Evolutionary conservation across 768 basidiomycete genomes (phyloP).

Genomic region (Gelatoporia subvermispora): DNA sequence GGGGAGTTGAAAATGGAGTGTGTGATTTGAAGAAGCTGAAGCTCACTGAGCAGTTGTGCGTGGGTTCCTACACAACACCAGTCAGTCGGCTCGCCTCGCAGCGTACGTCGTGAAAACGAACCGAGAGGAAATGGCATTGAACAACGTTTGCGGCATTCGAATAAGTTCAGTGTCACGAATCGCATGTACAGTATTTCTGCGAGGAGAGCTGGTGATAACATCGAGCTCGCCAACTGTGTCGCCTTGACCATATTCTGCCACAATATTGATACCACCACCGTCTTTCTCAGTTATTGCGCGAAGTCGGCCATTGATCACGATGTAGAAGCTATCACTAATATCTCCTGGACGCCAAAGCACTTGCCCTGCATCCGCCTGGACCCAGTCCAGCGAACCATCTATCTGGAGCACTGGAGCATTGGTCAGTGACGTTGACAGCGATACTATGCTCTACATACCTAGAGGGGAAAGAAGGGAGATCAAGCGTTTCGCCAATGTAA

Average conservation of each 20-base stretch:
- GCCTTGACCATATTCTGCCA: conserved; percentile 94
- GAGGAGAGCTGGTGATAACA: conserved; percentile 86
- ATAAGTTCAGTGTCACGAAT: conserved; percentile 98
- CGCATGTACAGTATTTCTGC: conserved; percentile 90
- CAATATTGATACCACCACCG: conserved; percentile 70
- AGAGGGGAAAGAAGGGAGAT: conserved; percentile 93
- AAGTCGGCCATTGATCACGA: conserved; percentile 94
- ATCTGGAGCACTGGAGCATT: conserved; percentile 77
- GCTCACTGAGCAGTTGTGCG: conserved; percentile 79
- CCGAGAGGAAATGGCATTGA: conserved; percentile 94
- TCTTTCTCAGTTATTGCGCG: conserved; percentile 83
- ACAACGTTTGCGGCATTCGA: conserved; percentile 93
- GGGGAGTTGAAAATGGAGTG: not conserved
- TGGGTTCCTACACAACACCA: conserved; percentile 52
- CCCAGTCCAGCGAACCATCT: conserved; percentile 96
- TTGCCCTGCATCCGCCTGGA: conserved; percentile 94
- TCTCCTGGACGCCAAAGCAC: conserved; percentile 92
- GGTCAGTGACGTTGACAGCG: not conserved
- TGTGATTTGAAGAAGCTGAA: not conserved
- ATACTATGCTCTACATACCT: conserved; percentile 39
- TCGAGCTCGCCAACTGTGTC: conserved; percentile 97
- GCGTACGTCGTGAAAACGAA: conserved; percentile 26
- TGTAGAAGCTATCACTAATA: conserved; percentile 92
- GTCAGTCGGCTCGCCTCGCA: not conserved
- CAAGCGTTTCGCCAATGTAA: conserved; percentile 94